Base-by-base conservation (phyloP, 108 stramenopile species). In the Cyclotella baltica region DNA sequence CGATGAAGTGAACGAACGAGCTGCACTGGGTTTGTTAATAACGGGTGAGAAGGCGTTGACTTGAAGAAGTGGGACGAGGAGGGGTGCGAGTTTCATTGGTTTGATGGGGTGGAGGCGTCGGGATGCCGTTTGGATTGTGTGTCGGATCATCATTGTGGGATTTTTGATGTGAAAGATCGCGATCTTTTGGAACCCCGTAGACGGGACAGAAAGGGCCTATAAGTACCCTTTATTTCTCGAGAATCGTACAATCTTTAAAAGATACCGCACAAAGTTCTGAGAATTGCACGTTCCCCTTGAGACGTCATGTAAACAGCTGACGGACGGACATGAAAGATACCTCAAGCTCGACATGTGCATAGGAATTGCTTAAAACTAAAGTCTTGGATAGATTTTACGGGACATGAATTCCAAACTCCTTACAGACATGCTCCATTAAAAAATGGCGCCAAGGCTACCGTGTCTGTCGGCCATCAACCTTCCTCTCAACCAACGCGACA, bases 11-110 rank as follows among this genome's bases (percentile, higher is more conserved):
- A 23, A 58, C 16, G 37, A 70, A 50, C 65, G 59, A 10, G 62
- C 20, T 50, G 61, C 67, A 47, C 47, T 57, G 20, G 22, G 37
- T 13, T 51, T 59, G 57, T 36, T 20, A 58, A 38, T 27, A 46
- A 20, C 22, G 43, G 51, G 70, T 40, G 74, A 5, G 67, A 82
- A 82, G 27, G 74, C 73, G 34, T 56, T 50, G 71, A 71, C 65
- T 68, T 47, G 6, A 27, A 29, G 27, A 5, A 64, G 43, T 18
- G 63, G 38, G 63, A 64, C 11, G 25, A 43, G 43, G 38, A 43
- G 38, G 43, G 43, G 63, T 33, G 59, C 20, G 59, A 61, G 13
- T 33, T 61, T 61, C 59, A 61, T 61, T 33, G 55, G 55, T 25
- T 55, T 25, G 1, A 10, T 27, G 31, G 1, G 59, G 59, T 33